These are phyloP conservation scores for Blastobotrys arbuscula DNA, from an alignment of 1,139 yeast species.

Conservation along the genomic window DNA sequence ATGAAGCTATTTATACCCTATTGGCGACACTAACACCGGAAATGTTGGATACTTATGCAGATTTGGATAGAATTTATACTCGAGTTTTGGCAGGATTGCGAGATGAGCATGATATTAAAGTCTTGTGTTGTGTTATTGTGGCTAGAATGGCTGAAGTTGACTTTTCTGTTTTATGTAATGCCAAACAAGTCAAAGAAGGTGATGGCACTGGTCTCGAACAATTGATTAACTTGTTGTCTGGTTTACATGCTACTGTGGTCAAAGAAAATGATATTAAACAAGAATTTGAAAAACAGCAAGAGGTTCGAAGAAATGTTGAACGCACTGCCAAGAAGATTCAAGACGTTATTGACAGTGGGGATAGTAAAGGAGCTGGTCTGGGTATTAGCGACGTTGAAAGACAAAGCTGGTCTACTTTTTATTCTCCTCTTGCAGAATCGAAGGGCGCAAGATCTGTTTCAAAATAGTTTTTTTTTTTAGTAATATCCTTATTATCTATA, in stretches of 20 bases:
- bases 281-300: conserved; percentile 44
- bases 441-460: no score
- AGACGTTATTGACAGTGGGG: conserved; percentile 18
- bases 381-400: conserved; percentile 24
- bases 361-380: conserved; percentile 12
- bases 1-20: conserved; percentile 62
- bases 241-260: conserved; percentile 35
- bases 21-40: conserved; percentile 28
- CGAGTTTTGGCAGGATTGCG: conserved; percentile 36
- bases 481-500: no score
- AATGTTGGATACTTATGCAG: conserved; percentile 28
- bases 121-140: conserved; percentile 39
- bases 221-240: conserved; percentile 32
- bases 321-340: conserved; percentile 24
- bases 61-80: conserved; percentile 30
- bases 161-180: conserved; percentile 16
- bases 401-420: conserved; percentile 19
- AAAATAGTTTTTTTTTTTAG: neutral
- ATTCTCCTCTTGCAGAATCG: neutral
- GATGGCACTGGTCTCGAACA: conserved; percentile 13
- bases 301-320: conserved; percentile 29
- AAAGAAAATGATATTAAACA: conserved; percentile 48
- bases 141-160: conserved; percentile 33
- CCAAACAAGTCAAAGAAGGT: conserved; percentile 9
- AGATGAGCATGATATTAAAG: conserved; percentile 43